Evolutionary conservation across 306 rosid genomes (phyloP).

Genomic region (Lupinus albus): DNA sequence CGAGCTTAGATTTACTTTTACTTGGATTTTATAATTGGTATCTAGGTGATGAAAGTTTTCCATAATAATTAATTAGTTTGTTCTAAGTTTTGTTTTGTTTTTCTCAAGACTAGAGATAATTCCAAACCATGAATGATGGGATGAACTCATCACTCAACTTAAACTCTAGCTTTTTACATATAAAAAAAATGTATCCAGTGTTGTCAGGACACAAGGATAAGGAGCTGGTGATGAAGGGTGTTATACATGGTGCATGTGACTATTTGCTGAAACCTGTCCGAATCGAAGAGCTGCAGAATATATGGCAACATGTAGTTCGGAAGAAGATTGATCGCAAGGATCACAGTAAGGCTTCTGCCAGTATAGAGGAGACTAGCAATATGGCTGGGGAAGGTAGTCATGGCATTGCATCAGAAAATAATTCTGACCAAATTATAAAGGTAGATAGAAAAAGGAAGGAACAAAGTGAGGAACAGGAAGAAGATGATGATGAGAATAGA

Average conservation of each 20-base stretch:
- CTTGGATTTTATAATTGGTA: too few relatives aligned
- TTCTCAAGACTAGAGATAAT: not conserved
- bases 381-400: constrained; percentile 43
- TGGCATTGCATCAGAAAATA: constrained; percentile 42
- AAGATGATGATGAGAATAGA: constrained; percentile 52
- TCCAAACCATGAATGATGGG: not conserved
- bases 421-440: constrained; percentile 41
- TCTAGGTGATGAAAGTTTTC: too few relatives aligned
- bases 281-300: constrained; percentile 74
- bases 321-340: constrained; percentile 59
- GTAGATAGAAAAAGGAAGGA: constrained; percentile 59
- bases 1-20: too few relatives aligned
- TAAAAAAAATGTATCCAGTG: constrained; percentile 51
- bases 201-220: constrained; percentile 73
- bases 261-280: constrained; percentile 80
- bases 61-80: too few relatives aligned
- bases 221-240: constrained; percentile 85
- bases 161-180: not conserved
- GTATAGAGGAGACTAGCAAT: constrained; percentile 38
- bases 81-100: not conserved
- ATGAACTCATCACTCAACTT: not conserved
- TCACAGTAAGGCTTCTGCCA: constrained; percentile 39
- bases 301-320: constrained; percentile 88
- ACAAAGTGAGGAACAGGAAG: constrained; percentile 61
- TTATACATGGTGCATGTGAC: constrained; percentile 84